Evolutionary conservation across 805 yeast species (phyloP).

Genomic region (Wickerhamiella vanderwaltii): DNA sequence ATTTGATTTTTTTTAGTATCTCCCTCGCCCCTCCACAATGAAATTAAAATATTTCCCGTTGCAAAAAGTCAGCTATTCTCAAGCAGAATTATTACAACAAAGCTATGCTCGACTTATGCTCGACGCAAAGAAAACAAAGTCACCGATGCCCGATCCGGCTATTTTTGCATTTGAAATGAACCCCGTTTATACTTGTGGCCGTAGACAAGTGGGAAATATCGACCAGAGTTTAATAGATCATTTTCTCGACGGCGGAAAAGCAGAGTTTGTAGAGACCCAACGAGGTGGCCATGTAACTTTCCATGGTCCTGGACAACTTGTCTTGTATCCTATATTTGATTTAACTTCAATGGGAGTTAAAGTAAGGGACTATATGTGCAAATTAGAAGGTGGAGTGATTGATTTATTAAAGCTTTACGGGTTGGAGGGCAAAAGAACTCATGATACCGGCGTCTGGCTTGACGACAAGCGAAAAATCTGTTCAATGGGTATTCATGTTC

Average conservation of each 20-base stretch:
- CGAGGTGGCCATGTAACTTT: conserved; percentile 96
- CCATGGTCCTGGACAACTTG: conserved; percentile 94
- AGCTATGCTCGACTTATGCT: conserved; percentile 9
- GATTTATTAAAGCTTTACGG: conserved; percentile 33
- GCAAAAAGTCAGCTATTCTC: conserved; percentile 4
- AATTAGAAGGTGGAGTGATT: conserved; percentile 48
- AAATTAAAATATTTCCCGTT: conserved; percentile 3
- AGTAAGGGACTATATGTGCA: conserved; percentile 52
- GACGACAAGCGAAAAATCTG: conserved; percentile 53
- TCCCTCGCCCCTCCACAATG: too few relatives aligned
- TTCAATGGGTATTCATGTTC: conserved; percentile 79
- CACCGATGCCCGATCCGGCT: conserved; percentile 10
- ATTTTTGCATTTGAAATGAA: conserved; percentile 66
- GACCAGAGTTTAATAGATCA: conserved; percentile 24
- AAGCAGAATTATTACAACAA: conserved; percentile 11
- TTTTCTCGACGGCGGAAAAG: conserved; percentile 24
- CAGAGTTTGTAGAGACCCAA: conserved; percentile 60
- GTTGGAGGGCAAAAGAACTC: conserved; percentile 41
- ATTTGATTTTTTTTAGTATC: too few relatives aligned
- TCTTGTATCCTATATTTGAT: conserved; percentile 69
- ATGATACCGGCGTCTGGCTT: conserved; percentile 86
- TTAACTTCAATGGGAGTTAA: conserved; percentile 48
- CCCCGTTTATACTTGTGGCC: conserved; percentile 86
- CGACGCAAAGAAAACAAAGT: conserved; percentile 7
- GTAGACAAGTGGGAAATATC: conserved; percentile 52